Evolutionary conservation across 2,329 filamentous ascomycete genomes (phyloP).

Genomic region (Lachnellula cervina): DNA sequence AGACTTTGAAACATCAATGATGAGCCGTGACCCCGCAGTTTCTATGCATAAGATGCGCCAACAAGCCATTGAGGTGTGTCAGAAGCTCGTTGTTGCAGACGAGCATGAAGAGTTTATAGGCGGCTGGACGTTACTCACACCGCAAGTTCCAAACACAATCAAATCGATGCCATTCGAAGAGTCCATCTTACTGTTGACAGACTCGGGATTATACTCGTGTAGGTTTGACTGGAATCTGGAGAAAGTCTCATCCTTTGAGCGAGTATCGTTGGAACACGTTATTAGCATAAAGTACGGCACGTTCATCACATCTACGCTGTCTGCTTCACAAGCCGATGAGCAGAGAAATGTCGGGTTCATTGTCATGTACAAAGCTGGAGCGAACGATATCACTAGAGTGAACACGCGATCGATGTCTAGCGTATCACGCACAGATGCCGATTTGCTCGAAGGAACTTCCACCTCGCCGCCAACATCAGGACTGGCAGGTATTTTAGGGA

Average conservation of each 20-base stretch:
- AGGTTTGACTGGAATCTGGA: conserved; percentile 93
- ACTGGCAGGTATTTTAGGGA: conserved; percentile 14
- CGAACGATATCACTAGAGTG: conserved; percentile 67
- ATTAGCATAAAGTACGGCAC: conserved; percentile 71
- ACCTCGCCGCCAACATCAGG: conserved; percentile 6
- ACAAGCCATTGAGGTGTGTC: conserved; percentile 83
- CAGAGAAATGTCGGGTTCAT: conserved; percentile 79
- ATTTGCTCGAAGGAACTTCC: conserved; percentile 12
- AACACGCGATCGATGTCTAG: conserved; percentile 79
- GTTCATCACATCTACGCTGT: conserved; percentile 86
- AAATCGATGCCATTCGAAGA: conserved; percentile 76
- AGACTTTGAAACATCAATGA: conserved; percentile 92
- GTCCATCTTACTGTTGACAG: conserved; percentile 79
- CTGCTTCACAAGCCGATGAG: conserved; percentile 70
- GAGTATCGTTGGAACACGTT: conserved; percentile 72
- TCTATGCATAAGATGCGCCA: conserved; percentile 81
- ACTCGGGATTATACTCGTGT: conserved; percentile 80
- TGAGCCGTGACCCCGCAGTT: conserved; percentile 84
- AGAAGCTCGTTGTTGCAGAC: conserved; percentile 79
- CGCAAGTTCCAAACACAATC: conserved; percentile 64
- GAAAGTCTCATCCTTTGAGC: conserved; percentile 88
- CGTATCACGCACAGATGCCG: conserved; percentile 29
- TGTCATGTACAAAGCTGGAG: conserved; percentile 68
- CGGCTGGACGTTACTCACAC: conserved; percentile 84
- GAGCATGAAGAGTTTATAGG: conserved; percentile 79